These are phyloP conservation scores for Parasarocladium wereldwijsianum DNA, from an alignment of 2,329 filamentous ascomycete species.

Conservation along the genomic window DNA sequence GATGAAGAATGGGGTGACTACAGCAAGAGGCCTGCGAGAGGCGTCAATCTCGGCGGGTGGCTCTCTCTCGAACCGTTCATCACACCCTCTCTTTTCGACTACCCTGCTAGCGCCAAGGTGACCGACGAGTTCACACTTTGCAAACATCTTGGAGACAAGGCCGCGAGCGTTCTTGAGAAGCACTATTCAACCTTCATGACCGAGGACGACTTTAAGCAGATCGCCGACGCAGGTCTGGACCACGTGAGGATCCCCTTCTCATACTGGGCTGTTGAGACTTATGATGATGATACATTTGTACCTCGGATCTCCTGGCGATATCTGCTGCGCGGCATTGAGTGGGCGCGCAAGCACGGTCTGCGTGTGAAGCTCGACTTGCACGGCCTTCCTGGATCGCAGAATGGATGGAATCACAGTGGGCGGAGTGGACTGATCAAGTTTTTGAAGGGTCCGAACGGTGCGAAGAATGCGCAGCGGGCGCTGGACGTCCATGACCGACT, in stretches of 20 bases:
- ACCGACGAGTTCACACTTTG: constrained; percentile 86
- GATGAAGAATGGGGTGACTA: constrained; percentile 66
- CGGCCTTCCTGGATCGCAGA: constrained; percentile 82
- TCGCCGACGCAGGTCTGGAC: constrained; percentile 76
- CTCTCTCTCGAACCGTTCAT: constrained; percentile 89
- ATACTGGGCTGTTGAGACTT: constrained; percentile 85
- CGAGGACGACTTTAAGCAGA: constrained; percentile 70
- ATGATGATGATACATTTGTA: constrained; percentile 75
- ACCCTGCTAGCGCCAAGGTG: constrained; percentile 47
- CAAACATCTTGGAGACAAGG: constrained; percentile 49
- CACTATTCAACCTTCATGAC: constrained; percentile 86
- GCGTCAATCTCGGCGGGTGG: constrained; percentile 91
- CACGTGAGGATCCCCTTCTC: constrained; percentile 93
- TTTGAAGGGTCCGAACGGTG: constrained; percentile 76
- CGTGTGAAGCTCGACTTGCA: constrained; percentile 89
- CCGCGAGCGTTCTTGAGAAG: constrained; percentile 60
- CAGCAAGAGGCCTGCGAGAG: constrained; percentile 61
- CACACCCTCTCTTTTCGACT: constrained; percentile 74
- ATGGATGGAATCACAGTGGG: constrained; percentile 95
- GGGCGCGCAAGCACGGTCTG: constrained; percentile 78
- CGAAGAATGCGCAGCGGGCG: constrained; percentile 62
- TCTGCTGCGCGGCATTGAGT: constrained; percentile 82
- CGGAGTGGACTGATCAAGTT: constrained; percentile 67
- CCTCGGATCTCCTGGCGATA: constrained; percentile 83
- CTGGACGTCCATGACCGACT: constrained; percentile 78